phyloP scores from a whole-genome alignment of 2,329 filamentous ascomycete species.

The Basipetospora chlamydospora region DNA sequence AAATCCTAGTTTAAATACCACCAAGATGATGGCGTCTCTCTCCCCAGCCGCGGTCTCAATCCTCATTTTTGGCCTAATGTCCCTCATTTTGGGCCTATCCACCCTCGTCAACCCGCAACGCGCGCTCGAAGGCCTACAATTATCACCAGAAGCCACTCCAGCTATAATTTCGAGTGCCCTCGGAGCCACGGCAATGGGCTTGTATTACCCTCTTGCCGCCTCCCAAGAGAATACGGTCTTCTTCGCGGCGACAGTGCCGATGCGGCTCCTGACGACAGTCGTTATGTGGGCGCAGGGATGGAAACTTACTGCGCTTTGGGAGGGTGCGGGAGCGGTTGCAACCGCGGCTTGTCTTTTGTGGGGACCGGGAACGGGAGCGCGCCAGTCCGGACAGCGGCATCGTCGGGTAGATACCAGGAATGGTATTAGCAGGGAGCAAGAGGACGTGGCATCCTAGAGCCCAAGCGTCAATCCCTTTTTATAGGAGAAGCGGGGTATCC shows the following conservation, averaged over 20 bases:
- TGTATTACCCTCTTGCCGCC: constrained; percentile 17
- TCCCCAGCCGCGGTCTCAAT: constrained; percentile 8
- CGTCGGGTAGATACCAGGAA: too few species aligned
- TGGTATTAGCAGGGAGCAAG: too few species aligned
- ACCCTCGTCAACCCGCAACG: not conserved
- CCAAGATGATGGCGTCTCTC: too few species aligned
- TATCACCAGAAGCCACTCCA: constrained; percentile 4
- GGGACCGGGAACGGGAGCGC: too few species aligned
- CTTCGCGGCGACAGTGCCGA: constrained; percentile 16
- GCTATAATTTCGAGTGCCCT: constrained; percentile 11
- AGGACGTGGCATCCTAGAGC: too few species aligned
- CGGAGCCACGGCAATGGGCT: constrained; percentile 17
- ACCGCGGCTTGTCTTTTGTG: too few species aligned
- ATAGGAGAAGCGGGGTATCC: too few species aligned
- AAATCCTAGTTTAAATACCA: too few species aligned
- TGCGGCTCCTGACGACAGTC: constrained; percentile 14
- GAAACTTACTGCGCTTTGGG: constrained; percentile 14
- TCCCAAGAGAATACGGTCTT: constrained; percentile 18
- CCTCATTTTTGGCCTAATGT: constrained; percentile 12
- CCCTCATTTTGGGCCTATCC: constrained; percentile 10
- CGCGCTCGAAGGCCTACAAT: constrained; percentile 4
- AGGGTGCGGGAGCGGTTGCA: constrained; percentile 13
- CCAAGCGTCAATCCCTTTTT: too few species aligned
- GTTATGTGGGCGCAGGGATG: constrained; percentile 16
- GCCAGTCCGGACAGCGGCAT: too few species aligned